phyloP scores from a whole-genome alignment of 2,329 filamentous ascomycete species.

The Xylaria sp. region DNA sequence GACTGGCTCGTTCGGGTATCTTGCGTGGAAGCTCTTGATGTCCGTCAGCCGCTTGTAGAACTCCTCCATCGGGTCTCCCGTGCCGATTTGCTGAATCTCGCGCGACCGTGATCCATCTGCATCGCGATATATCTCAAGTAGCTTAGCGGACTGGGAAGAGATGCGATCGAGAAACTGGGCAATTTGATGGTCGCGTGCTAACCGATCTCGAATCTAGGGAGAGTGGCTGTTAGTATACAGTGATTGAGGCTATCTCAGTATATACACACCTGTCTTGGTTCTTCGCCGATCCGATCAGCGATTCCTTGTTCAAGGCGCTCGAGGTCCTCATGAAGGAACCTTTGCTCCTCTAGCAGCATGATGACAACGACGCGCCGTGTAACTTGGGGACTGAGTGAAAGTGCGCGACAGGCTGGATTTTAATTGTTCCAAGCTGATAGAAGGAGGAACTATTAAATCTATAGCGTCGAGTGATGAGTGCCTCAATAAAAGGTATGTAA shows the following conservation, averaged over 20 bases:
- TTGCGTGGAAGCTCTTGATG: slow-evolving; percentile 87
- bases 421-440: no score
- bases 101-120: slow-evolving; percentile 74
- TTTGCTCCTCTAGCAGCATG: slow-evolving; percentile 92
- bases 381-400: no score
- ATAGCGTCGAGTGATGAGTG: not conserved
- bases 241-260: not conserved
- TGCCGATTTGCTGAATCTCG: slow-evolving; percentile 86
- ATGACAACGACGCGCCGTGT: slow-evolving; percentile 33
- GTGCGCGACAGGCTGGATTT: not conserved
- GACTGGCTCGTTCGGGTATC: slow-evolving; percentile 93
- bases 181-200: slow-evolving; percentile 93
- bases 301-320: slow-evolving; percentile 96
- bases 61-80: slow-evolving; percentile 86
- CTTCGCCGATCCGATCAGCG: slow-evolving; percentile 86
- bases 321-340: slow-evolving; percentile 94
- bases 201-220: slow-evolving; percentile 81
- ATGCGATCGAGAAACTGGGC: slow-evolving; percentile 87
- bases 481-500: not conserved
- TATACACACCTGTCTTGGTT: slow-evolving; percentile 82
- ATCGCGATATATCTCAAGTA: slow-evolving; percentile 88
- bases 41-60: slow-evolving; percentile 88
- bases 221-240: slow-evolving; percentile 41
- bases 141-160: slow-evolving; percentile 82
- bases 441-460: not conserved